Base-by-base conservation (phyloP, 768 basidiomycete species). In the Boletus subparvulus region DNA sequence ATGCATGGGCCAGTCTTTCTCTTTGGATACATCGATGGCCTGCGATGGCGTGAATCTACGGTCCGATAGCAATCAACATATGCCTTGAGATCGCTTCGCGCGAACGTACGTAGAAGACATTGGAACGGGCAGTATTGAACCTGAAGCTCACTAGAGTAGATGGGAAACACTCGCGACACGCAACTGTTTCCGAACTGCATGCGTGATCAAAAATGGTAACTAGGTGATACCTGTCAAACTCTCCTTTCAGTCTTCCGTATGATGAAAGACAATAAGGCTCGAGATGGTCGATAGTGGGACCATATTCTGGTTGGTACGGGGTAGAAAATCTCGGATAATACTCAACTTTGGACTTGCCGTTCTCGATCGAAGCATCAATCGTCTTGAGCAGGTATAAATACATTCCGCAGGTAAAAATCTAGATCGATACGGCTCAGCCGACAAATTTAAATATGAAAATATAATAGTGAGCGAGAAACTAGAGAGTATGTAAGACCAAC, bases 1-100 rank as follows among this genome's bases (percentile, higher is more conserved):
- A 61, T 79, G 79, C 57, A 82, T 73, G 32, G 87, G 73, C 90
- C 90, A 92, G 59, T 90, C 85, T 60, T 79, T 83, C 67, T 90
- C 88, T 59, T 85, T 87, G 63, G 81, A 73, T 75, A 79, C 73
- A 67, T 90, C 85, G 49, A 90, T 64, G 26, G 69, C 69, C 56
- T 78, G 69, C 33, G 80, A 77, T 46, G 82, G 83, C 37, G 82
- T 85, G 65, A 85, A 87, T 32, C 88, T 88, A 59, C 9, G 42
- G 48, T 51, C 32, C 4, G 35, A 42, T 36, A 21, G 21, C 3
- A 11, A 45, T 68, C 13, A 63, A 14, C 6, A 14, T 14, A 13
- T 41, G 30, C n/a, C 33, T 35, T 13, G 35, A 43, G 45, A 52
- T 54, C 12, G 24, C 43, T 17, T 49, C 28, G 26, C 26, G 42